These are phyloP conservation scores for Boletus fagicola DNA, from an alignment of 768 basidiomycete genomes.

Conservation along the genomic window DNA sequence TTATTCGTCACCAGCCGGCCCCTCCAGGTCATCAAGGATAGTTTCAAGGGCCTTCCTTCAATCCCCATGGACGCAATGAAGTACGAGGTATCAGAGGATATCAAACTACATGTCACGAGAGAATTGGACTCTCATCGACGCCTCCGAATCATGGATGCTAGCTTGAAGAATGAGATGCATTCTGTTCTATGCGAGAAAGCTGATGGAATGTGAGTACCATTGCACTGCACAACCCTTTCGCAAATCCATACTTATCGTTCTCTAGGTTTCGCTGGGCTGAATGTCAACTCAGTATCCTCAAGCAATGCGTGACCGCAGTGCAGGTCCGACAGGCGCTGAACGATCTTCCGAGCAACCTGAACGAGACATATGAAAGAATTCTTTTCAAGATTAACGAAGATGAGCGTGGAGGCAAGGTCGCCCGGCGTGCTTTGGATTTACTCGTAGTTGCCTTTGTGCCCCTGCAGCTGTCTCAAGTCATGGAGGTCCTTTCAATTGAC, in stretches of 20 bases:
- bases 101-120: constrained; percentile 4
- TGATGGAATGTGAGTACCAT: constrained; percentile 12
- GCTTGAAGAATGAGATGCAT: constrained; percentile 8
- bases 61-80: constrained; percentile 8
- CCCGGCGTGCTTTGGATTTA: constrained; percentile 5
- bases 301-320: neutral
- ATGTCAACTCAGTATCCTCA: constrained; percentile 8
- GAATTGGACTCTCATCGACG: constrained; percentile 11
- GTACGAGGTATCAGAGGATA: constrained; percentile 2
- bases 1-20: constrained; percentile 17
- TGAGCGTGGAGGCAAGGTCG: neutral
- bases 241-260: too few species aligned
- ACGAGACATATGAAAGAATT: constrained; percentile 9
- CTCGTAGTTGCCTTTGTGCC: constrained; percentile 7
- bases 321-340: constrained; percentile 1
- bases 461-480: constrained; percentile 2
- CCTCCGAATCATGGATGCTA: neutral
- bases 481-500: constrained; percentile 10
- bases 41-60: neutral
- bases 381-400: neutral
- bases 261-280: constrained; percentile 19
- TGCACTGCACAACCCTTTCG: too few species aligned
- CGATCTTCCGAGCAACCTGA: constrained; percentile 3
- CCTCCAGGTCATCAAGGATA: constrained; percentile 8
- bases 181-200: neutral